Conservation (phyloP, 2,329 filamentous ascomycete species). For the Beauveria sp. region DNA sequence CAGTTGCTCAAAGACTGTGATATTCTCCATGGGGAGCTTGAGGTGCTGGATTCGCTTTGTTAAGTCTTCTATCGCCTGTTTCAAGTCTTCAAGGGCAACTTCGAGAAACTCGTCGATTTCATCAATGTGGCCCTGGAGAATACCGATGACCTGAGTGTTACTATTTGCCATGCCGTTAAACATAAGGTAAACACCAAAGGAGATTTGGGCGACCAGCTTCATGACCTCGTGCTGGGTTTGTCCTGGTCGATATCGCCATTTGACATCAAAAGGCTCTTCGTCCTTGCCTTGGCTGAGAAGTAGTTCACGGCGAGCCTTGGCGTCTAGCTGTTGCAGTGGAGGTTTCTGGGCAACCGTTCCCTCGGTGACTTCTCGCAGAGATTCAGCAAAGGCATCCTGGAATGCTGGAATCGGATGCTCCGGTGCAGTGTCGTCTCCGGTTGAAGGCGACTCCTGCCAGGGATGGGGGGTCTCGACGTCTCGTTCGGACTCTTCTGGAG, state of each 20-base stretch:
- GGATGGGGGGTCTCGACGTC: neutral
- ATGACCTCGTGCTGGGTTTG: conserved; percentile 80
- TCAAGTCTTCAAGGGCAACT: conserved; percentile 75
- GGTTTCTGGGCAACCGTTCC: conserved; percentile 38
- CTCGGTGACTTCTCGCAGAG: conserved; percentile 63
- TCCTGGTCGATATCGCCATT: conserved; percentile 68
- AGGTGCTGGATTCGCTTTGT: conserved; percentile 71
- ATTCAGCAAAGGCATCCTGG: conserved; percentile 78
- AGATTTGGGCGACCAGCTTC: conserved; percentile 87
- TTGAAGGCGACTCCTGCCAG: neutral
- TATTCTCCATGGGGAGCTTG: conserved; percentile 75
- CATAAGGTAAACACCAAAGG: conserved; percentile 85
- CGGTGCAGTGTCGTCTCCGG: neutral
- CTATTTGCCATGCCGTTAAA: conserved; percentile 82
- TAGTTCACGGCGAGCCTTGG: conserved; percentile 54
- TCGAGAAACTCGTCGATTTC: conserved; percentile 90
- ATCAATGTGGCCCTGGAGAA: conserved; percentile 85
- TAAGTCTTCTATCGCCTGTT: conserved; percentile 70
- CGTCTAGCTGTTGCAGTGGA: conserved; percentile 45
- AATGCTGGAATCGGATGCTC: conserved; percentile 65
- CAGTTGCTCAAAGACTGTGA: conserved; percentile 77
- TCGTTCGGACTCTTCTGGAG: neutral
- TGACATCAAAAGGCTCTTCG: conserved; percentile 61
- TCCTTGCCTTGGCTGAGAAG: conserved; percentile 62
- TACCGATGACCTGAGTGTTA: conserved; percentile 77